Conservation (phyloP, 371 early-diverging fungal species). For the Sporodiniella umbellata region DNA sequence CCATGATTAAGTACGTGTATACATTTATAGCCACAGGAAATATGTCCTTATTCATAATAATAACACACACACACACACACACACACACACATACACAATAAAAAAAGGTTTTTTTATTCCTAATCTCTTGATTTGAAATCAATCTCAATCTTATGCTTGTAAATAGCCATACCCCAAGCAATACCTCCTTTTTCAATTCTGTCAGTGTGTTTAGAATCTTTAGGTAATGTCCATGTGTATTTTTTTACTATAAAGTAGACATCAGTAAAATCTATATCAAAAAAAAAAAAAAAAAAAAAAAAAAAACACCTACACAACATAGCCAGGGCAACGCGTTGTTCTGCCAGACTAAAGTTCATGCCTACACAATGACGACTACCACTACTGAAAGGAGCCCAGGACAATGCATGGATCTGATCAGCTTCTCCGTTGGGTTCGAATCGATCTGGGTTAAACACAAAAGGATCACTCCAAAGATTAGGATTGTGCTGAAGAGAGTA, state of each 20-base stretch:
- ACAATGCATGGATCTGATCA: conserved; percentile 23
- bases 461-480: conserved; percentile 34
- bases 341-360: conserved; percentile 49
- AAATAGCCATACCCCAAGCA: conserved; percentile 8
- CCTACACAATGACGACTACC: conserved; percentile 55
- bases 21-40: neutral
- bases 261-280: too few species aligned
- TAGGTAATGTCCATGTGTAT: conserved; percentile 18
- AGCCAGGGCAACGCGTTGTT: conserved; percentile 44
- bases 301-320: conserved; percentile 24
- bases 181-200: conserved; percentile 12
- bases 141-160: conserved; percentile 6
- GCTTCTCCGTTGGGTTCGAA: conserved; percentile 36
- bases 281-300: neutral
- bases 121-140: conserved; percentile 14
- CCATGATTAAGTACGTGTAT: conserved; percentile 16
- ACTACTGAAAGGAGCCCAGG: conserved; percentile 48
- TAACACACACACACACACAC: neutral
- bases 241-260: conserved; percentile 20
- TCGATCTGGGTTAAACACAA: conserved; percentile 48
- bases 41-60: neutral
- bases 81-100: too few species aligned
- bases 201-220: conserved; percentile 14
- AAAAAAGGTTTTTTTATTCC: neutral
- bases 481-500: conserved; percentile 35